Percentiles rank a stretch among this genome's conserved stretches.
Evolutionary conservation across 192 early-diverging fungal species (phyloP).

Genomic region (Dimargaris verticillata): DNA sequence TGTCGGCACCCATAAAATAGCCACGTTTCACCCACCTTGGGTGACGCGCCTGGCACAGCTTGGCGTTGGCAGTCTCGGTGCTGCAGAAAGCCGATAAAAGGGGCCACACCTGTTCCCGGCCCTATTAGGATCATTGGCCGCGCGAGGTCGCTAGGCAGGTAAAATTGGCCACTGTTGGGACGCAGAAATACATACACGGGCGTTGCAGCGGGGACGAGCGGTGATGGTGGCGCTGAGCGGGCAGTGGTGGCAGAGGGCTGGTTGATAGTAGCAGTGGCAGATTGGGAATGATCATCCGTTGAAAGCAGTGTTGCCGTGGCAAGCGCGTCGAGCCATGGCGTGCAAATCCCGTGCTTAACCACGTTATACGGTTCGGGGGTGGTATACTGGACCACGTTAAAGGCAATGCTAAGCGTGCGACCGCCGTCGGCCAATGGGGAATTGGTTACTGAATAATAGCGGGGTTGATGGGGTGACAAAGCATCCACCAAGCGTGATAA

Average conservation of each 20-base stretch:
- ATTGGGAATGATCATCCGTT: no score
- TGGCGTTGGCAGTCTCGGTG: conserved; percentile 40
- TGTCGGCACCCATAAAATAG: conserved; percentile 79
- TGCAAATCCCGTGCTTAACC: conserved; percentile 50
- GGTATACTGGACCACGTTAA: conserved; percentile 69
- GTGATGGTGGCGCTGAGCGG: no score
- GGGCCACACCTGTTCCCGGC: conserved; percentile 88
- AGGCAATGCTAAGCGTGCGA: conserved; percentile 48
- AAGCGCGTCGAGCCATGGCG: conserved; percentile 62
- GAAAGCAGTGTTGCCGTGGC: conserved; percentile 21
- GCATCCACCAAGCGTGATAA: conserved; percentile 55
- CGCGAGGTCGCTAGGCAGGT: conserved; percentile 36
- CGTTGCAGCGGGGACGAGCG: background rate
- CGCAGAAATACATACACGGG: conserved; percentile 41
- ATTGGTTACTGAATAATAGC: conserved; percentile 74
- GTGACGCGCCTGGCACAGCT: conserved; percentile 22
- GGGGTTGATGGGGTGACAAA: conserved; percentile 60
- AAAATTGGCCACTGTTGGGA: conserved; percentile 43
- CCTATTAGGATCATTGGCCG: conserved; percentile 72
- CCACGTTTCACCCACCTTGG: conserved; percentile 17
- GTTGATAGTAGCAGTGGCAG: no score
- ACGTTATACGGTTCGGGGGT: conserved; percentile 26
- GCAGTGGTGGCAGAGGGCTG: no score
- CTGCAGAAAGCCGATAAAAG: conserved; percentile 78
- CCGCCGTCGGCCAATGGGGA: conserved; percentile 37